These are phyloP conservation scores for Coemansia sp. DNA, from an alignment of 192 early-diverging fungal genomes.

Conservation along the genomic window DNA sequence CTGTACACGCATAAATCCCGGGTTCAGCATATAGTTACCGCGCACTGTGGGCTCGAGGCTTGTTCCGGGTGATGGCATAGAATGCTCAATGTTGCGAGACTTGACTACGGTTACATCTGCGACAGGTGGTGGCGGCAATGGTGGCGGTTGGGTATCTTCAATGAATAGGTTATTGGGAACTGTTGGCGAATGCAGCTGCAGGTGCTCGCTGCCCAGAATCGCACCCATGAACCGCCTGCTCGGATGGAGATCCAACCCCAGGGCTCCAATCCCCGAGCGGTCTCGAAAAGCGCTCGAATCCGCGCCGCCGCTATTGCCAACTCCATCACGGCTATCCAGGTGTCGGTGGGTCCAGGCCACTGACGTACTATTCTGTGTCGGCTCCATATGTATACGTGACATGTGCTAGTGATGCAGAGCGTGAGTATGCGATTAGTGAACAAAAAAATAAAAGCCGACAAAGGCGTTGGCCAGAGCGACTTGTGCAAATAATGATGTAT, in stretches of 20 bases:
- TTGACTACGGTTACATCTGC: neutral
- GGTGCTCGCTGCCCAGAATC: slow-evolving; percentile 8
- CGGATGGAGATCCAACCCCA: slow-evolving; percentile 17
- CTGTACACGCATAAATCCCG: slow-evolving; percentile 26
- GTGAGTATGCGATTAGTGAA: neutral
- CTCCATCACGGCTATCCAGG: slow-evolving; percentile 5
- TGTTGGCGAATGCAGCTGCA: slow-evolving; percentile 41
- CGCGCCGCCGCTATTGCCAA: neutral
- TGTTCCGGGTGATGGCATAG: slow-evolving; percentile 2
- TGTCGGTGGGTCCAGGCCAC: slow-evolving; percentile 22
- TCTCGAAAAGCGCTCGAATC: slow-evolving; percentile 6
- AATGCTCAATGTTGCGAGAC: slow-evolving; percentile 10
- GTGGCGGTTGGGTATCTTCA: slow-evolving; percentile 8
- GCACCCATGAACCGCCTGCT: slow-evolving; percentile 7
- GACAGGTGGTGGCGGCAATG: neutral
- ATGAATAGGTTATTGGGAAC: slow-evolving; percentile 27
- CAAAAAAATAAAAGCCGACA: neutral
- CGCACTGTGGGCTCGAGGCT: slow-evolving; percentile 3
- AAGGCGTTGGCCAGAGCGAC: neutral
- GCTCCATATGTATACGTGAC: slow-evolving; percentile 33
- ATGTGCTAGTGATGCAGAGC: slow-evolving; percentile 11
- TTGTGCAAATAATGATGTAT: slow-evolving; percentile 1
- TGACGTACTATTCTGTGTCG: slow-evolving; percentile 13
- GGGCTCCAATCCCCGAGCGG: slow-evolving; percentile 9
- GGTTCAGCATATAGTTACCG: slow-evolving; percentile 33